phyloP scores from a whole-genome alignment of 495 filamentous ascomycete genomes.

The Neurospora discreta region DNA sequence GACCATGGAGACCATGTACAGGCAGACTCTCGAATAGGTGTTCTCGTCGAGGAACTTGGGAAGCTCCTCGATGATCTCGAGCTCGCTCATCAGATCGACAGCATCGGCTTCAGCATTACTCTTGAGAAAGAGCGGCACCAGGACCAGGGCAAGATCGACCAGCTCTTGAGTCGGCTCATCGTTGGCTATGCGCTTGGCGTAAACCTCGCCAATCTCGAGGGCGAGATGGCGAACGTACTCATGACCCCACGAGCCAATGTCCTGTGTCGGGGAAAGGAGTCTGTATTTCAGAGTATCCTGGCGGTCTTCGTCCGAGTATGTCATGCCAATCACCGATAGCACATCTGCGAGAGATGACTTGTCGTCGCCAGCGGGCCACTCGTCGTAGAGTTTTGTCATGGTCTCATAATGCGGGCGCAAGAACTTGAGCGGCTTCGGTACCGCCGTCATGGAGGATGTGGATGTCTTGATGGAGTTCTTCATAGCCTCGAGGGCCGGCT shows the following conservation, averaged over 20 bases:
- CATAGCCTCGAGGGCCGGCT: constrained; percentile 84
- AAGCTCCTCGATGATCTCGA: constrained; percentile 94
- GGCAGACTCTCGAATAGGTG: constrained; percentile 81
- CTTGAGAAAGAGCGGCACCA: constrained; percentile 91
- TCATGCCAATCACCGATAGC: constrained; percentile 97
- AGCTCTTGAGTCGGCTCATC: constrained; percentile 61
- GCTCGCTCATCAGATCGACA: constrained; percentile 89
- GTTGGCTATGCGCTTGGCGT: constrained; percentile 53
- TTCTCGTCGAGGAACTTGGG: constrained; percentile 83
- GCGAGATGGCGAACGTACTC: constrained; percentile 96
- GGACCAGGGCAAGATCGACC: constrained; percentile 63
- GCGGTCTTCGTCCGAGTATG: constrained; percentile 91
- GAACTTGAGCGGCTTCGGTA: constrained; percentile 97
- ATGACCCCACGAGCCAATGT: constrained; percentile 96
- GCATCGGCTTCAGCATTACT: constrained; percentile 98
- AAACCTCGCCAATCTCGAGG: constrained; percentile 90
- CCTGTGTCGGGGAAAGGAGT: constrained; percentile 75
- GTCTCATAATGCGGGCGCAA: constrained; percentile 89
- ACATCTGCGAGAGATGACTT: constrained; percentile 91
- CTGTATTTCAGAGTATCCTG: constrained; percentile 93
- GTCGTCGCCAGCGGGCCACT: constrained; percentile 72
- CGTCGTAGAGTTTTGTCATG: constrained; percentile 73
- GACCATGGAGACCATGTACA: constrained; percentile 99
- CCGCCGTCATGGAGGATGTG: constrained; percentile 97
- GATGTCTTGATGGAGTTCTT: constrained; percentile 97